phyloP scores from a whole-genome alignment of 495 filamentous ascomycete genomes.

The Hapsidospora chrysogenum region DNA sequence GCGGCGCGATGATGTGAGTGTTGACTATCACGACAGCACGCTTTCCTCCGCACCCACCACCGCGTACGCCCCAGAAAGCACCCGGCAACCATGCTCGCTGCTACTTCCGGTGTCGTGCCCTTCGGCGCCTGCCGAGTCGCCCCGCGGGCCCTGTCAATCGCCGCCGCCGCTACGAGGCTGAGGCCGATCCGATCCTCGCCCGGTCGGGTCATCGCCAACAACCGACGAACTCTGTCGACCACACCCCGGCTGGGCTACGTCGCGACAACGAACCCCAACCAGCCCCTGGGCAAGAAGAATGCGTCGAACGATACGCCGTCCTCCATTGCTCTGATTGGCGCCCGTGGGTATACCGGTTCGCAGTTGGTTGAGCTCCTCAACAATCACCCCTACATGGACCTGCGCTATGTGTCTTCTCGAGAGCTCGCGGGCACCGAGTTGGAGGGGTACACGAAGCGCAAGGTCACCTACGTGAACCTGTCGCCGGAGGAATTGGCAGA shows the following conservation, averaged over 20 bases:
- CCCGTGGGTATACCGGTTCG: slow-evolving; percentile 91
- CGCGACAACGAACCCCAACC: slow-evolving; percentile 87
- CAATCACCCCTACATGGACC: slow-evolving; percentile 82
- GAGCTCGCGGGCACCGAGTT: slow-evolving; percentile 84
- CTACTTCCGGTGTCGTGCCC: slow-evolving; percentile 2
- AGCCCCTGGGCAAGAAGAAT: slow-evolving; percentile 88
- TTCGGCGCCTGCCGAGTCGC: slow-evolving; percentile 2
- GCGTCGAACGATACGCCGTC: slow-evolving; percentile 66
- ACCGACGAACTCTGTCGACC: not conserved
- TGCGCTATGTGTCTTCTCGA: slow-evolving; percentile 85
- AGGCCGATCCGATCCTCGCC: not conserved
- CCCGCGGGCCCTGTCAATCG: slow-evolving; percentile 1
- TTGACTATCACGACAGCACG: no score
- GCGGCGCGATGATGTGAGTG: no score
- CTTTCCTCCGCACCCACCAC: no score
- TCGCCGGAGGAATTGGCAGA: slow-evolving; percentile 79
- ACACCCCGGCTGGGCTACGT: slow-evolving; percentile 29
- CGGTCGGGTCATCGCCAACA: not conserved
- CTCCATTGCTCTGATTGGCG: slow-evolving; percentile 82
- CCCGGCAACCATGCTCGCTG: slow-evolving; percentile 5
- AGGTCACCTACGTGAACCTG: slow-evolving; percentile 87
- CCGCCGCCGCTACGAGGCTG: not conserved
- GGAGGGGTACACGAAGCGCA: slow-evolving; percentile 81
- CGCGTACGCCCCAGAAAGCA: no score
- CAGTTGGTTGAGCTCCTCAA: slow-evolving; percentile 83